Conservation (phyloP, 2,329 filamentous ascomycete species). For the Bipolaris bicolor region DNA sequence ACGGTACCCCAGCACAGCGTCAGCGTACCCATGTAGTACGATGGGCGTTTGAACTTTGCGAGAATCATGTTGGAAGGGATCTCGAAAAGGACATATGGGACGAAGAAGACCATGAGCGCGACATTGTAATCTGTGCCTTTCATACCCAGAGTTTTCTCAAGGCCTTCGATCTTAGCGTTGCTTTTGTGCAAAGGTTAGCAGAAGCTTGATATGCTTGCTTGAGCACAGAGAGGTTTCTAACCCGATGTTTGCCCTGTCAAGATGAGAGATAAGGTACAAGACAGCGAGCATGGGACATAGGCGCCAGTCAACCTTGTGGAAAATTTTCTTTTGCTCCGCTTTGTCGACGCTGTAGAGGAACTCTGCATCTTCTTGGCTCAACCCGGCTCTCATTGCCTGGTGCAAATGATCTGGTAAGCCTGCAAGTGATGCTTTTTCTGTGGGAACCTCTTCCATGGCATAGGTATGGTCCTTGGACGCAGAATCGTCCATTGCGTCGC, state of each 20-base stretch:
- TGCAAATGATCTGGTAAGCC: conserved; percentile 15
- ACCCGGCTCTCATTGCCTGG: conserved; percentile 16
- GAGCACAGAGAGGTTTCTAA: background rate
- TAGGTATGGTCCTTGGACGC: background rate
- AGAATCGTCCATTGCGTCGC: background rate
- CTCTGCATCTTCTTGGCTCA: conserved; percentile 33
- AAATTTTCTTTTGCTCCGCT: conserved; percentile 30
- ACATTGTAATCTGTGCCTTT: conserved; percentile 65
- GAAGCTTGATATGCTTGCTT: background rate
- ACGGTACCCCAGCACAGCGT: conserved; percentile 52
- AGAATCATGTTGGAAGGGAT: conserved; percentile 66
- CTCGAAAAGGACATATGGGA: conserved; percentile 56
- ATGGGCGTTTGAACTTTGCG: conserved; percentile 61
- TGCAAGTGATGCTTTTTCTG: background rate
- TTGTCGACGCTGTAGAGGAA: conserved; percentile 34
- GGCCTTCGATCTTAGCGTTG: conserved; percentile 53
- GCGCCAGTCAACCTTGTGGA: conserved; percentile 33
- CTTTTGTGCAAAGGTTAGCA: background rate
- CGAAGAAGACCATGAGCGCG: conserved; percentile 61
- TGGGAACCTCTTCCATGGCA: background rate
- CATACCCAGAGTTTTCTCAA: conserved; percentile 31
- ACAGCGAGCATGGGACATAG: conserved; percentile 30
- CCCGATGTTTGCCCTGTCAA: conserved; percentile 47
- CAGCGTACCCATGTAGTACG: conserved; percentile 52
- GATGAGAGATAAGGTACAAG: conserved; percentile 39